Percentiles rank a stretch among this genome's conserved stretches.
These are phyloP conservation scores for Oryza glumipatula DNA, from an alignment of 176 grass and related monocot genomes.

Conservation along the genomic window DNA sequence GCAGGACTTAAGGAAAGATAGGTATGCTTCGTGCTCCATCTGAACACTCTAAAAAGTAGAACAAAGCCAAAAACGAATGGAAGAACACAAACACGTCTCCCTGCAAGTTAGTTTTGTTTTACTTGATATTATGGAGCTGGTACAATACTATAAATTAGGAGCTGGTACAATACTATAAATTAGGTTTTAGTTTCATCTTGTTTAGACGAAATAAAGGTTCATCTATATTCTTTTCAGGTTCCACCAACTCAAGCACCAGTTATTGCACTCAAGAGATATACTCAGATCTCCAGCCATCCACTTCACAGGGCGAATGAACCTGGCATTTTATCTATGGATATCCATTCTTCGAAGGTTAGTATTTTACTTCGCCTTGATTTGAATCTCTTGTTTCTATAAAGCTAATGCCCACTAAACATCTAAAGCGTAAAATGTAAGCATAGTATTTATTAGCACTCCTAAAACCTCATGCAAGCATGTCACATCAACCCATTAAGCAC, in stretches of 20 bases:
- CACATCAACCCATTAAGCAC: too few species aligned
- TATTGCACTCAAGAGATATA: slow-evolving; percentile 80
- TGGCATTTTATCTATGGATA: slow-evolving; percentile 89
- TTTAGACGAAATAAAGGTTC: neutral
- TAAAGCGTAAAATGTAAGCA: too few species aligned
- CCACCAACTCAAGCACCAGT: slow-evolving; percentile 60
- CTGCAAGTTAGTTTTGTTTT: neutral
- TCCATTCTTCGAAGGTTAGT: slow-evolving; percentile 90
- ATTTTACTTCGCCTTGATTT: slow-evolving; percentile 9
- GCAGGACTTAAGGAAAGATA: slow-evolving; percentile 74
- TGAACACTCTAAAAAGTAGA: neutral
- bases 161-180: too few species aligned
- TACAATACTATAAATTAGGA: too few species aligned
- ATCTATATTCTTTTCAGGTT: slow-evolving; percentile 48
- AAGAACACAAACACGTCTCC: too few species aligned
- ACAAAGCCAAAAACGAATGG: too few species aligned
- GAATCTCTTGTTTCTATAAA: too few species aligned
- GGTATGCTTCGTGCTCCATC: slow-evolving; percentile 45
- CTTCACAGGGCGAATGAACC: slow-evolving; percentile 96
- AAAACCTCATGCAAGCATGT: too few species aligned
- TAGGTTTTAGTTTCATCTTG: slow-evolving; percentile 10
- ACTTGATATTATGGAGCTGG: too few species aligned
- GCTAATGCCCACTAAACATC: too few species aligned
- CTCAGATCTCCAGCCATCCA: slow-evolving; percentile 90
- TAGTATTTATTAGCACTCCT: too few species aligned